Evolutionary conservation across 305 asterid species (phyloP), one percentile per base, ranked within the genome.

Genomic region (Nicotiana rustica): DNA sequence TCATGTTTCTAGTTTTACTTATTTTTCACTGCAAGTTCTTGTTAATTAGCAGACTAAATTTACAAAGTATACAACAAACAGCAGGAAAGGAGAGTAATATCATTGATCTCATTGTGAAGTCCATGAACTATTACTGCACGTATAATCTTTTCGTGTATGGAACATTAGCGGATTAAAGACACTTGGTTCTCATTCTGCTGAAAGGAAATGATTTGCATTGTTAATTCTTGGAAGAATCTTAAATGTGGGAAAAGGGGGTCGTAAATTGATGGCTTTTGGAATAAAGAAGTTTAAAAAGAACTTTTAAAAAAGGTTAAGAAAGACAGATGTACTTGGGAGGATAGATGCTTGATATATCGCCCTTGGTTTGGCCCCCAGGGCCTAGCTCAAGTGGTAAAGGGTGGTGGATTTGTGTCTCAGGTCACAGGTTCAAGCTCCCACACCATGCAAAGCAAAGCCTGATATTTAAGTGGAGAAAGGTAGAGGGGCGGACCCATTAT

Each of bases 151-250:
- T 25, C 9, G 4, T 55, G 49, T 5, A 75, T n/a, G 18, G 18
- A 70, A 70, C 60, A 10, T 71, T 41, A 21, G 12, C n/a, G 19
- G n/a, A 41, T 12, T 41, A 19, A 57, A 71, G 5, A 41, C 13
- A 44, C 19, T 71, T 71, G 38, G 59, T 71, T 19, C 60, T 71
- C 38, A 12, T 44, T 70, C 36, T 71, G 78, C 36, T 19, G 61
- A 71, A 44, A 19, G 60, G 60, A 71, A 71, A 35, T 41, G 44
- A 71, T 12, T 41, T 12, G 18, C 60, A 41, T 19, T 44, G 19
- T 18, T 68, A 68, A 36, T 68, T 68, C 77, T 18, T 18, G 77
- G 2, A 19, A 36, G 77, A n/a, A 18, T 67, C 77, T 68, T 68
- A 68, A 68, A 68, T 36, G 29, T 18, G 25, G 19, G 60, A 44